These are phyloP conservation scores for Cutaneotrichosporon sp. DNA, from an alignment of 1,284 basidiomycete species.

Conservation along the genomic window DNA sequence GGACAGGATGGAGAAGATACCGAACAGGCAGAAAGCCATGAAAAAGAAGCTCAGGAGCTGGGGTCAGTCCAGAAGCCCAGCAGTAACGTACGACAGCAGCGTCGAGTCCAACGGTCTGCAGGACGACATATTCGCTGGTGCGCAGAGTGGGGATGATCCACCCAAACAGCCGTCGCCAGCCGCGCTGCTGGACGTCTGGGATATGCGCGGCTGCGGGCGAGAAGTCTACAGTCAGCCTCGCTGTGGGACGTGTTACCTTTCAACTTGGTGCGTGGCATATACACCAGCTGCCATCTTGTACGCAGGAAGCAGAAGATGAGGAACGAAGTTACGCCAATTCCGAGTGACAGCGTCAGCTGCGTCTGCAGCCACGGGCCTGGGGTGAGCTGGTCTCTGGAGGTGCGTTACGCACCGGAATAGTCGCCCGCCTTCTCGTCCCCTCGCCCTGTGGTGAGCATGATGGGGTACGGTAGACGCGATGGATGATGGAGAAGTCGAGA, in stretches of 20 bases:
- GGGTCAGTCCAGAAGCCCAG: conserved; percentile 8
- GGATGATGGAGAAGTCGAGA: neutral
- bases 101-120: conserved; percentile 94
- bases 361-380: conserved; percentile 59
- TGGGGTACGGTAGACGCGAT: neutral
- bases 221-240: conserved; percentile 30
- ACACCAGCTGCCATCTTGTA: conserved; percentile 79
- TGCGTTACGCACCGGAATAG: neutral
- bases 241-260: conserved; percentile 60
- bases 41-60: conserved; percentile 92
- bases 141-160: conserved; percentile 91
- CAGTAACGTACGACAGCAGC: conserved; percentile 71
- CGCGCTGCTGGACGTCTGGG: conserved; percentile 24
- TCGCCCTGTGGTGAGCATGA: neutral
- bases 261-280: conserved; percentile 86
- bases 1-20: conserved; percentile 55
- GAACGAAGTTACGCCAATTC: conserved; percentile 75
- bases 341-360: conserved; percentile 71
- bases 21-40: conserved; percentile 87
- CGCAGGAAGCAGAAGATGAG: conserved; percentile 82
- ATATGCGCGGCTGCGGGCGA: conserved; percentile 36
- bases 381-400: neutral
- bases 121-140: conserved; percentile 86
- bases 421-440: conserved; percentile 3
- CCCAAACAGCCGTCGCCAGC: conserved; percentile 62